Percentiles rank a stretch among this genome's conserved stretches.
phyloP scores from a whole-genome alignment of 2,329 filamentous ascomycete species.

The Alternaria burnsii region DNA sequence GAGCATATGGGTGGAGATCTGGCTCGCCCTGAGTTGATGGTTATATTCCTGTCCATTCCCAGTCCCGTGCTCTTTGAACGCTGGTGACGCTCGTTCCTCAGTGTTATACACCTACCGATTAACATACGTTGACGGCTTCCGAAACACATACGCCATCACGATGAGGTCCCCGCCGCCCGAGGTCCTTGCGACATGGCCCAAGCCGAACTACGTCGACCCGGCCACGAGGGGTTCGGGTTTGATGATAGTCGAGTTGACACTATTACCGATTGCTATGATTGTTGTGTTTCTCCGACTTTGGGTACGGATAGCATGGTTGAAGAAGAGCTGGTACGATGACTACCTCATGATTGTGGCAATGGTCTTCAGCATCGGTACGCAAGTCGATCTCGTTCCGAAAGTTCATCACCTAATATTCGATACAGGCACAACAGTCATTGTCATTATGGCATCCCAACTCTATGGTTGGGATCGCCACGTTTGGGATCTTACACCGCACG shows the following conservation, averaged over 20 bases:
- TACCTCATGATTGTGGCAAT: slow-evolving; percentile 51
- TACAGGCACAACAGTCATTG: slow-evolving; percentile 13
- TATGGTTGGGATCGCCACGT: slow-evolving; percentile 52
- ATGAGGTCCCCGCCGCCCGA: slow-evolving; percentile 48
- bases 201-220: slow-evolving; percentile 56
- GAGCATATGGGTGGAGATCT: slow-evolving; percentile 27
- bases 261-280: slow-evolving; percentile 48
- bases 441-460: slow-evolving; percentile 41
- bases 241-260: slow-evolving; percentile 52
- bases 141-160: slow-evolving; percentile 19
- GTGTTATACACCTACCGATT: slow-evolving; percentile 25
- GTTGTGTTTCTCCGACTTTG: slow-evolving; percentile 47
- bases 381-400: neutral
- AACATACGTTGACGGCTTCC: slow-evolving; percentile 30
- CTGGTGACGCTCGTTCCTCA: slow-evolving; percentile 40
- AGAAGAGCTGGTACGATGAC: slow-evolving; percentile 52
- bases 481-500: slow-evolving; percentile 44
- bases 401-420: slow-evolving; percentile 1
- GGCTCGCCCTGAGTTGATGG: slow-evolving; percentile 20
- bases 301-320: slow-evolving; percentile 48
- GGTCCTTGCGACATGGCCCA: slow-evolving; percentile 52
- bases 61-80: slow-evolving; percentile 38
- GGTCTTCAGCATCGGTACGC: slow-evolving; percentile 30
- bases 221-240: slow-evolving; percentile 53
- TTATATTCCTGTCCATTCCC: slow-evolving; percentile 38